Conservation (phyloP, 179 eudicot genomes). For the Sideroxylon spinosum region DNA sequence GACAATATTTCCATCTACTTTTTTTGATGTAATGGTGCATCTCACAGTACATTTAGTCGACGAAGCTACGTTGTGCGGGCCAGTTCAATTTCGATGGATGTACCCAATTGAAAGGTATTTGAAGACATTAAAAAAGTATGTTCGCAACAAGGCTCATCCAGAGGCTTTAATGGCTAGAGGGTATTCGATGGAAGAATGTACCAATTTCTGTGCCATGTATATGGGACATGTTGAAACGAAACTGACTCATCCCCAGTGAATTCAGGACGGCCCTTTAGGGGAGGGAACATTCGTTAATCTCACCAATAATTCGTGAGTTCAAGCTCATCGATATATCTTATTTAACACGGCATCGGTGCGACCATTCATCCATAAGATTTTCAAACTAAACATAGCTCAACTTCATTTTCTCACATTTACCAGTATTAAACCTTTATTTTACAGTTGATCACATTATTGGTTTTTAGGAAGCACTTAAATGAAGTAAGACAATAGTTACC, state of each 20-base stretch:
- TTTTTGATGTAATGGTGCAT: background rate
- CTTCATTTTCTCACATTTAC: no score
- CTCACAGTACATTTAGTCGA: background rate
- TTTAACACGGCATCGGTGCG: background rate
- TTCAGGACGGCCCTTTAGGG: background rate
- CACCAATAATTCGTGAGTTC: background rate
- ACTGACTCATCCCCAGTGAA: background rate
- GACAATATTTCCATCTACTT: background rate
- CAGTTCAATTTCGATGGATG: constrained; percentile 4
- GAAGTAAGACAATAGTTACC: no score
- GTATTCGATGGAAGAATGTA: background rate
- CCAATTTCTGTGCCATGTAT: constrained; percentile 6
- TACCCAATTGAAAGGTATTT: constrained; percentile 14
- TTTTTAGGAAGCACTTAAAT: no score
- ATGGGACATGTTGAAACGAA: background rate
- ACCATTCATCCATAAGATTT: background rate
- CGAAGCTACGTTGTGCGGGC: background rate
- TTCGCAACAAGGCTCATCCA: constrained; percentile 3
- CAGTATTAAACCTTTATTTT: no score
- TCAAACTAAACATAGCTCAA: no score
- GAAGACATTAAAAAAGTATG: background rate
- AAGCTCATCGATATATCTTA: background rate
- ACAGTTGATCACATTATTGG: no score
- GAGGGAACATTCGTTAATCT: background rate
- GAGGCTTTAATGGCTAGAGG: constrained; percentile 9